Evolutionary conservation across 2,329 filamentous ascomycete species (phyloP).

Genomic region (Aspergillus flavus): DNA sequence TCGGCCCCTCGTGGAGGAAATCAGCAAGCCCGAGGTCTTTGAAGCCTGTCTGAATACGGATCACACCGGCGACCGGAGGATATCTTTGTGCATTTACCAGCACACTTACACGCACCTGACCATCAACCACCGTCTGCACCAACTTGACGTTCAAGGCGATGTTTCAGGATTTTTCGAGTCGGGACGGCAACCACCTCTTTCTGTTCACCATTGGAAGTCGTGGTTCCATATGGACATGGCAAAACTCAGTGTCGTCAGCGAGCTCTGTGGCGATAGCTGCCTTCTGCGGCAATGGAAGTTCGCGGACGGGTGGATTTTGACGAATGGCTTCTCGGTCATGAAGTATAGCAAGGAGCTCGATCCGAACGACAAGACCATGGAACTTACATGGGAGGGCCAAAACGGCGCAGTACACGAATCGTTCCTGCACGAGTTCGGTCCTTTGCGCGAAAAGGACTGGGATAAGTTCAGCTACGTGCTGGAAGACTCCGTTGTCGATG

Average conservation of each 20-base stretch:
- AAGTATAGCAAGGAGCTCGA: slow-evolving; percentile 51
- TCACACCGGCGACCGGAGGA: slow-evolving; percentile 57
- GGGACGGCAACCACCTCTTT: slow-evolving; percentile 54
- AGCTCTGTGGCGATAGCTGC: slow-evolving; percentile 59
- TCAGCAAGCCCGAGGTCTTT: slow-evolving; percentile 48
- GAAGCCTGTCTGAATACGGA: slow-evolving; percentile 53
- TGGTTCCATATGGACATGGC: slow-evolving; percentile 58
- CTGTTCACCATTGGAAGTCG: slow-evolving; percentile 66
- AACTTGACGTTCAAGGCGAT: slow-evolving; percentile 60
- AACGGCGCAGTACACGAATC: slow-evolving; percentile 45
- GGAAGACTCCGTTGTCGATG: slow-evolving; percentile 47
- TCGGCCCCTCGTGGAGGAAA: slow-evolving; percentile 52
- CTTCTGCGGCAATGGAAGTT: slow-evolving; percentile 60
- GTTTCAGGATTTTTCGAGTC: slow-evolving; percentile 63
- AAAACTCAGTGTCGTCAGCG: slow-evolving; percentile 52
- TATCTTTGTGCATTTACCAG: slow-evolving; percentile 60
- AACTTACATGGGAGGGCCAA: slow-evolving; percentile 57
- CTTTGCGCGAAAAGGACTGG: slow-evolving; percentile 47
- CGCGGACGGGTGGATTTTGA: slow-evolving; percentile 51
- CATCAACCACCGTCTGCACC: slow-evolving; percentile 57
- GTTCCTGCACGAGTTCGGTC: slow-evolving; percentile 59
- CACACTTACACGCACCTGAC: slow-evolving; percentile 59
- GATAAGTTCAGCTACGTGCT: slow-evolving; percentile 58
- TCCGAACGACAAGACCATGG: slow-evolving; percentile 49
- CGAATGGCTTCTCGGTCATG: slow-evolving; percentile 62